Evolutionary conservation across 2,329 filamentous ascomycete genomes (phyloP).

Genomic region (Nemania sp.): DNA sequence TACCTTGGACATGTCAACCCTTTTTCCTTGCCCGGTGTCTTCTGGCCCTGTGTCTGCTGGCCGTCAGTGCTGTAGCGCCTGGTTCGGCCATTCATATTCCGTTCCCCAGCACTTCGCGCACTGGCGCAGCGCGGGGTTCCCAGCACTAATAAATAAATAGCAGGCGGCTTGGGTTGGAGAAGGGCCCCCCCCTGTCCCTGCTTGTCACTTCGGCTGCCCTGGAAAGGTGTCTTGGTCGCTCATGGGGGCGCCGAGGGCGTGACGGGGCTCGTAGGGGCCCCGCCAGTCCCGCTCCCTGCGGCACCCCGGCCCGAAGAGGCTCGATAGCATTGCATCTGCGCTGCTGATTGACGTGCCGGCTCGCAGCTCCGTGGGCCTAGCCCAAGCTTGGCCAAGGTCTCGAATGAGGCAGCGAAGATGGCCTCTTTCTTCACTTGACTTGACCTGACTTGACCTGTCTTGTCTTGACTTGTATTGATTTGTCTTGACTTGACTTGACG

Average conservation of each 20-base stretch:
- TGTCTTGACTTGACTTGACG: slow-evolving; percentile 22
- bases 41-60: slow-evolving; percentile 42
- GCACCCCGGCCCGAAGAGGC: slow-evolving; percentile 41
- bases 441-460: slow-evolving; percentile 34
- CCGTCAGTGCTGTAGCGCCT: slow-evolving; percentile 32
- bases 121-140: slow-evolving; percentile 40
- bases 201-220: neutral
- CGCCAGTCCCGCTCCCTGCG: slow-evolving; percentile 35
- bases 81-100: slow-evolving; percentile 44
- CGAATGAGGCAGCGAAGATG: slow-evolving; percentile 4
- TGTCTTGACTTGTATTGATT: slow-evolving; percentile 19
- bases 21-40: slow-evolving; percentile 33
- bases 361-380: slow-evolving; percentile 36
- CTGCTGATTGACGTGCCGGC: slow-evolving; percentile 40
- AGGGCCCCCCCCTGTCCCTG: slow-evolving; percentile 4
- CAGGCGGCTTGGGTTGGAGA: slow-evolving; percentile 22
- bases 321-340: slow-evolving; percentile 27
- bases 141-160: slow-evolving; percentile 37
- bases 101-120: slow-evolving; percentile 32
- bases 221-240: slow-evolving; percentile 12
- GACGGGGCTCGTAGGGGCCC: too few species aligned
- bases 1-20: slow-evolving; percentile 41
- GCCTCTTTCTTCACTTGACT: neutral
- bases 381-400: slow-evolving; percentile 5
- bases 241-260: neutral